These are phyloP conservation scores for Zygosaccharomyces lentus DNA, from an alignment of 805 yeast genomes.

Conservation along the genomic window DNA sequence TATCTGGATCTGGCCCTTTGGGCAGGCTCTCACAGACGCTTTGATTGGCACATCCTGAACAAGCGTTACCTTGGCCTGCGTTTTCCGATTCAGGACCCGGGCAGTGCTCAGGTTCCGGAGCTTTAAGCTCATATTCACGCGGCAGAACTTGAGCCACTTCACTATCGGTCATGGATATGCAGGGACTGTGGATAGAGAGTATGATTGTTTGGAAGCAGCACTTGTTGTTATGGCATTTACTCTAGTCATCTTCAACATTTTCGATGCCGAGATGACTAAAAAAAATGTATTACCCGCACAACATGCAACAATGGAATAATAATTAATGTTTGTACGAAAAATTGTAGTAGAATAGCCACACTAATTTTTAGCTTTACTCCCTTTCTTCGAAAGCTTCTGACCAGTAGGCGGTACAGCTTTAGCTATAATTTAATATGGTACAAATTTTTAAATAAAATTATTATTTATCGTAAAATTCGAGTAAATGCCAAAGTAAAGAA, in stretches of 20 bases:
- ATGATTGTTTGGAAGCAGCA: background rate
- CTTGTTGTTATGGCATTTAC: background rate
- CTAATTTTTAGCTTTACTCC: background rate
- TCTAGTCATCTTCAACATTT: background rate
- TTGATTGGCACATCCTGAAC: conserved; percentile 93
- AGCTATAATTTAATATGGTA: too few species aligned
- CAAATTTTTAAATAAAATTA: too few species aligned
- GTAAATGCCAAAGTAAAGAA: too few species aligned
- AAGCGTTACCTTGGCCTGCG: conserved; percentile 94
- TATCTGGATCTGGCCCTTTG: conserved; percentile 93
- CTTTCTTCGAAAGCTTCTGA: too few species aligned
- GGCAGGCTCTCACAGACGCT: conserved; percentile 82
- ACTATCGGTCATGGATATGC: conserved; percentile 8
- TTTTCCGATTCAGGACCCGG: conserved; percentile 95
- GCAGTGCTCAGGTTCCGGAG: conserved; percentile 94
- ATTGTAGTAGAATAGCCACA: background rate
- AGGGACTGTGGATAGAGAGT: conserved; percentile 12
- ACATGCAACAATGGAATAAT: background rate
- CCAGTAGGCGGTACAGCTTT: too few species aligned
- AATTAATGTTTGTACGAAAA: background rate
- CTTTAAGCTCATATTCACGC: conserved; percentile 39
- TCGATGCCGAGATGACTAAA: conserved; percentile 1
- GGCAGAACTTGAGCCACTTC: conserved; percentile 18
- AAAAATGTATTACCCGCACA: background rate
- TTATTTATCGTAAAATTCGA: too few species aligned